Evolutionary conservation across 768 basidiomycete species (phyloP).

Genomic region (Gymnopilus dilepis): DNA sequence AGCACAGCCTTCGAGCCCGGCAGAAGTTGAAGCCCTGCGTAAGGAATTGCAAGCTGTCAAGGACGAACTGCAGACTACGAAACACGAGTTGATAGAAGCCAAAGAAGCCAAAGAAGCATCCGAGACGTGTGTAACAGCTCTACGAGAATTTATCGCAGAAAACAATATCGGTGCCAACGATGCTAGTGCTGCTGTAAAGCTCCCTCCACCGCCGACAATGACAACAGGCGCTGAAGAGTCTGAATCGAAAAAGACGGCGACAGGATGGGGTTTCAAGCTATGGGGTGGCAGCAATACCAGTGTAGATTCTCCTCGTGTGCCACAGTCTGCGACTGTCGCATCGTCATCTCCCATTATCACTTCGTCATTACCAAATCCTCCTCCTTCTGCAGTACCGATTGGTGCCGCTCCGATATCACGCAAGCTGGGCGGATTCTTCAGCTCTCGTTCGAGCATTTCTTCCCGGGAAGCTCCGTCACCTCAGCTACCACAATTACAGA

Average conservation of each 20-base stretch:
- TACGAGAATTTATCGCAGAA: slow-evolving; percentile 83
- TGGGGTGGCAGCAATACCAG: slow-evolving; percentile 44
- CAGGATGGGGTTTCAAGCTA: slow-evolving; percentile 74
- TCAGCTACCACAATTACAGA: slow-evolving; percentile 35
- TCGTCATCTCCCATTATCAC: slow-evolving; percentile 11
- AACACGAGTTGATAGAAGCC: slow-evolving; percentile 73
- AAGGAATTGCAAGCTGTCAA: slow-evolving; percentile 62
- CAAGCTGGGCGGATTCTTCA: slow-evolving; percentile 77
- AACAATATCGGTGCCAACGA: slow-evolving; percentile 59
- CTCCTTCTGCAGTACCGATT: slow-evolving; percentile 27
- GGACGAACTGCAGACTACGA: slow-evolving; percentile 64
- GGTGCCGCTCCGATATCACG: slow-evolving; percentile 54
- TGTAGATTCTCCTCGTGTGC: slow-evolving; percentile 18
- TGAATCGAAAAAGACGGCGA: slow-evolving; percentile 35
- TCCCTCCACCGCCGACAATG: slow-evolving; percentile 48
- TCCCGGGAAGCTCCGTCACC: slow-evolving; percentile 37
- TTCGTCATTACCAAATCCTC: slow-evolving; percentile 14
- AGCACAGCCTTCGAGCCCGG: slow-evolving; percentile 4
- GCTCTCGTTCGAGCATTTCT: slow-evolving; percentile 58
- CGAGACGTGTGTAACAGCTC: slow-evolving; percentile 80
- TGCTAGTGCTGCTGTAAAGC: slow-evolving; percentile 35
- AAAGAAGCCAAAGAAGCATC: slow-evolving; percentile 88
- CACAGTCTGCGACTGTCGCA: slow-evolving; percentile 19
- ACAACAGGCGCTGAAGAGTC: slow-evolving; percentile 41
- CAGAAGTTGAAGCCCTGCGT: slow-evolving; percentile 62